Percentiles rank a stretch among this genome's conserved stretches.
Conservation (phyloP, 306 rosid species). For the Arachis hypogaea region DNA sequence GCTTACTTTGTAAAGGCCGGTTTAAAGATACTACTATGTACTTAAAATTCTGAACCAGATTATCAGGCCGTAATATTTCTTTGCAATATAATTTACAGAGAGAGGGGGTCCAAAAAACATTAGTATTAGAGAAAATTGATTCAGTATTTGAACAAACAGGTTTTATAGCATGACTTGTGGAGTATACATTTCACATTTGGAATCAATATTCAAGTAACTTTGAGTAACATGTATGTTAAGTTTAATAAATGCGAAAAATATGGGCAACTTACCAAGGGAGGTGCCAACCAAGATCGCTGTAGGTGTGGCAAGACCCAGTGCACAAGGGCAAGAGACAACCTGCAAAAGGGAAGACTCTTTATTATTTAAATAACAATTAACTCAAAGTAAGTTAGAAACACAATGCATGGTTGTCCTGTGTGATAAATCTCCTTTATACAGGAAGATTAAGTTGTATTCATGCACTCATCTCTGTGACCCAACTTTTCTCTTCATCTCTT, state of each 20-base stretch:
- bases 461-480: conserved; percentile 17
- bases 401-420: conserved; percentile 7
- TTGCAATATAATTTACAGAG: conserved; percentile 8
- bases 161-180: conserved; percentile 18
- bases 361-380: neutral
- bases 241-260: conserved; percentile 33
- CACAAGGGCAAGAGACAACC: conserved; percentile 99
- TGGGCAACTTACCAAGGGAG: conserved; percentile 68
- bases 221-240: neutral
- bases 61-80: neutral
- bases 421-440: conserved; percentile 23
- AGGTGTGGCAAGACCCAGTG: conserved; percentile 98
- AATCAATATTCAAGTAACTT: conserved; percentile 25
- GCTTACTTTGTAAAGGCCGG: conserved; percentile 14
- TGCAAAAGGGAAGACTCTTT: conserved; percentile 40
- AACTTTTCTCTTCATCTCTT: conserved; percentile 11
- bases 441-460: conserved; percentile 26
- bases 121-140: conserved; percentile 23
- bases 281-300: conserved; percentile 98
- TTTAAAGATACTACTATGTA: conserved; percentile 1
- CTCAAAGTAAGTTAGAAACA: conserved; percentile 27
- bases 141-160: conserved; percentile 28
- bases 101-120: conserved; percentile 13
- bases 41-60: conserved; percentile 12
- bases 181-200: conserved; percentile 13